phyloP scores from a whole-genome alignment of 106 monocot species.

The Ottelia alismoides region DNA sequence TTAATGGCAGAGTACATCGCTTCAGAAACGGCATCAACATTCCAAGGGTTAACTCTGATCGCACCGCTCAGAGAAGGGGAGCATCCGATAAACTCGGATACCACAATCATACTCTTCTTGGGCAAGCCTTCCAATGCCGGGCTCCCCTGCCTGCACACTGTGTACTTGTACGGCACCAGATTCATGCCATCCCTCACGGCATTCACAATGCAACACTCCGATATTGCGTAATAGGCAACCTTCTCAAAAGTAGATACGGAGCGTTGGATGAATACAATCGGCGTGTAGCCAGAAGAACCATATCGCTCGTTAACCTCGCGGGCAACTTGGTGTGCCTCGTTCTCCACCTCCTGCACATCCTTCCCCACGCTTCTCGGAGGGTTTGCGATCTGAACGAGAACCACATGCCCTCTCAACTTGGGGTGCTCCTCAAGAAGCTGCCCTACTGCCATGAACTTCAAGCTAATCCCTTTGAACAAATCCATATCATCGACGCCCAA shows the following conservation, averaged over 20 bases:
- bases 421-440: constrained; percentile 43
- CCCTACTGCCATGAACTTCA: constrained; percentile 78
- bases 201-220: constrained; percentile 73
- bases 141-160: constrained; percentile 53
- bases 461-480: constrained; percentile 70
- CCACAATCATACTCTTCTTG: constrained; percentile 78
- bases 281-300: constrained; percentile 43
- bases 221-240: constrained; percentile 57
- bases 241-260: constrained; percentile 50
- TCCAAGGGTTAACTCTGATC: constrained; percentile 55
- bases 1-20: constrained; percentile 52
- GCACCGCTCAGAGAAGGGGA: constrained; percentile 20
- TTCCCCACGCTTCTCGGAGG: constrained; percentile 67
- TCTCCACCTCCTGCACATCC: constrained; percentile 59
- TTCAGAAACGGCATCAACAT: constrained; percentile 60
- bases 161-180: constrained; percentile 71
- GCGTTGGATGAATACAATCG: constrained; percentile 44
- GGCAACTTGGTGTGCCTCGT: constrained; percentile 32
- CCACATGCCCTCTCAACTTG: constrained; percentile 29
- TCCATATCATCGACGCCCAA: constrained; percentile 76
- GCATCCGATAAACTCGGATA: constrained; percentile 31
- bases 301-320: constrained; percentile 47
- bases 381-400: constrained; percentile 73
- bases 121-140: too few species aligned
- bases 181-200: constrained; percentile 77